Conservation (phyloP, 1,284 basidiomycete species). For the Apiotrichum brassicae region DNA sequence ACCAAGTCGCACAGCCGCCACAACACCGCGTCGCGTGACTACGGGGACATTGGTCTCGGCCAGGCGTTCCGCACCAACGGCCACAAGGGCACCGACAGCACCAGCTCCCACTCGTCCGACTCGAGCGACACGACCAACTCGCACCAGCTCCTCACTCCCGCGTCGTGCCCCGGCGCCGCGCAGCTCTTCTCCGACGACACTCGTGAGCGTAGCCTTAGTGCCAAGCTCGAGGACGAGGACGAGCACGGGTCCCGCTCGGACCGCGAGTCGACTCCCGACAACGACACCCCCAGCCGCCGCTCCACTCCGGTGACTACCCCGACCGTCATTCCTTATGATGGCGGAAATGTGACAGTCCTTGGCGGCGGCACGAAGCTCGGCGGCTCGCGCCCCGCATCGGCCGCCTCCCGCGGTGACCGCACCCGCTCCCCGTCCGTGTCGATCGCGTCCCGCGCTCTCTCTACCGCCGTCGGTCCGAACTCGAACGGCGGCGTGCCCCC, state of each 20-base stretch:
- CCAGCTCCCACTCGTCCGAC: conserved; percentile 27
- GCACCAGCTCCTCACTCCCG: conserved; percentile 38
- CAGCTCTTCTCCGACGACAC: conserved; percentile 26
- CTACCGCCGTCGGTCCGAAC: conserved; percentile 31
- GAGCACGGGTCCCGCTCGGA: conserved; percentile 2
- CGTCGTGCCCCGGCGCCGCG: conserved; percentile 34
- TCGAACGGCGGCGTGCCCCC: conserved; percentile 19
- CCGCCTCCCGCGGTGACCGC: conserved; percentile 22
- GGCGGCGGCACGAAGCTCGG: conserved; percentile 48
- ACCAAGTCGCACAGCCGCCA: background rate
- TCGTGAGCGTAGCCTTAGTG: conserved; percentile 6
- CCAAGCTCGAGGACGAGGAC: conserved; percentile 10
- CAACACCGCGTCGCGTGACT: background rate
- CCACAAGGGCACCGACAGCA: conserved; percentile 17
- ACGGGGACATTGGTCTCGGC: conserved; percentile 1
- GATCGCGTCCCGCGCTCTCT: conserved; percentile 38
- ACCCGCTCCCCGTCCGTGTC: conserved; percentile 41
- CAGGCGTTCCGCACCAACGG: background rate
- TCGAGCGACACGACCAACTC: conserved; percentile 29
- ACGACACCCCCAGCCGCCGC: conserved; percentile 4
- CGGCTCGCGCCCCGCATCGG: conserved; percentile 35
- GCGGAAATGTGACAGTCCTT: conserved; percentile 47
- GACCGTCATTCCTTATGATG: conserved; percentile 46
- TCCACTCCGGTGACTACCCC: conserved; percentile 5
- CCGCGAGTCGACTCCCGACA: conserved; percentile 6